Evolutionary conservation across 352 stramenopile species (phyloP), one percentile per base, ranked within the genome.

Genomic region (Blastocystis sp.): DNA sequence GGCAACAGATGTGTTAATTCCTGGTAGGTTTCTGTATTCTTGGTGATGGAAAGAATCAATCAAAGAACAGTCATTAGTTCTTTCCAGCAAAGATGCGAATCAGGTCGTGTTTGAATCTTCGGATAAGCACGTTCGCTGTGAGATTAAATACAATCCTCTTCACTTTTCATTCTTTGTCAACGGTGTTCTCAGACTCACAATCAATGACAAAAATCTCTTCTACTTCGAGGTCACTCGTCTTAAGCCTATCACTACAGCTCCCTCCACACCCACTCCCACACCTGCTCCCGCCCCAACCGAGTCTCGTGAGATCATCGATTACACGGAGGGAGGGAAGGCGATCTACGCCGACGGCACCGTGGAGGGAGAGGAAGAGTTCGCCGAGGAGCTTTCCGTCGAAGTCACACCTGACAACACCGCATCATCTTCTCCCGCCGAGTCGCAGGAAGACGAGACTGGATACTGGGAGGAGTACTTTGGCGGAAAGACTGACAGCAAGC

Each of bases 381-480:
- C 91, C 24, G 92, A 93, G 37, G 91, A 93, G 47, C 90, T 66
- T 18, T 89, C 91, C 39, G 90, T 62, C 30, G 90, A 92, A 41
- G 91, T 92, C 24, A 91, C 93, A 70, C 16, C 59, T 5, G 93
- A 63, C 92, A 95, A 91, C 39, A 30, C 39, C 7, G 37, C 37
- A 4, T 26, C 4, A 6, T 26, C 70, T 3, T 37, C n/a, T 9
- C 9, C 39, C 79, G 70, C 87, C 5, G 56, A 87, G 3, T 59
- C 93, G 53, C 59, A 90, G 50, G 85, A 90, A 26, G 90, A 90
- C 68, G 92, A 93, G 0, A 92, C 95, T 59, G 95, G 95, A 59
- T 93, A 95, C 50, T 98, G 95, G 95, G 94, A 97, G 76, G 97
- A 99, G 91, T 95, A 92, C 6, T 99, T 99, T 91, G 92, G 93